Conservation (phyloP, 2,329 filamentous ascomycete genomes). For the Ploettnerulaceae sp. region DNA sequence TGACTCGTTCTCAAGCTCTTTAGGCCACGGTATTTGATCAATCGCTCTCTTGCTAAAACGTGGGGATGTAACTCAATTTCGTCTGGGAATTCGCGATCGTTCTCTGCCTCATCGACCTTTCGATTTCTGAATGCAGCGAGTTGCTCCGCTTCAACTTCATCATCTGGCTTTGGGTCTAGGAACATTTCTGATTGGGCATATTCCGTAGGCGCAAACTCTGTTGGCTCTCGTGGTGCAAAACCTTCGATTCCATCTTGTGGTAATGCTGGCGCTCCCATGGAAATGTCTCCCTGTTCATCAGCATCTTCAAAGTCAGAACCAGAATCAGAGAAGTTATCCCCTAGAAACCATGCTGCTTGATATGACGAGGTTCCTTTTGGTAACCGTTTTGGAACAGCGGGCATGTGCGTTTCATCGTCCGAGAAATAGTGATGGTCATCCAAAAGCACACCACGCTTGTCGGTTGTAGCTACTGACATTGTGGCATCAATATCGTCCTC, state of each 20-base stretch:
- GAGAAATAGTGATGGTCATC: slow-evolving; percentile 99
- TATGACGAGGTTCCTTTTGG: slow-evolving; percentile 91
- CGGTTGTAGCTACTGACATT: slow-evolving; percentile 43
- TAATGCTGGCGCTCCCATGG: slow-evolving; percentile 48
- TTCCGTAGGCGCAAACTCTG: slow-evolving; percentile 77
- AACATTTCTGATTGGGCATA: slow-evolving; percentile 95
- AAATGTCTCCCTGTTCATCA: slow-evolving; percentile 57
- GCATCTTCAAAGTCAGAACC: slow-evolving; percentile 77
- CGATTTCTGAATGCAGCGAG: slow-evolving; percentile 75
- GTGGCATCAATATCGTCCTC: slow-evolving; percentile 53
- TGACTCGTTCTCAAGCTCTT: slow-evolving; percentile 84
- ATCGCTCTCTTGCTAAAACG: slow-evolving; percentile 76
- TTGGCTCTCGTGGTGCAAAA: slow-evolving; percentile 59
- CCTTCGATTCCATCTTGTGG: slow-evolving; percentile 83
- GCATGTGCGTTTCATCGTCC: slow-evolving; percentile 67
- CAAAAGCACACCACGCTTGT: slow-evolving; percentile 81
- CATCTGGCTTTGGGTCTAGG: slow-evolving; percentile 67
- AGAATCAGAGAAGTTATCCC: slow-evolving; percentile 66
- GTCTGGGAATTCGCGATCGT: slow-evolving; percentile 93
- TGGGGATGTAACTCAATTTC: slow-evolving; percentile 92
- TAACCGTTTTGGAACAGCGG: slow-evolving; percentile 63
- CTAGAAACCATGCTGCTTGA: slow-evolving; percentile 90
- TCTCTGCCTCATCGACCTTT: slow-evolving; percentile 74
- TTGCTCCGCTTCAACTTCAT: slow-evolving; percentile 73
- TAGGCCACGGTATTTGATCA: slow-evolving; percentile 82